phyloP scores from a whole-genome alignment of 352 stramenopile genomes.

The Phytophthora kernoviae region DNA sequence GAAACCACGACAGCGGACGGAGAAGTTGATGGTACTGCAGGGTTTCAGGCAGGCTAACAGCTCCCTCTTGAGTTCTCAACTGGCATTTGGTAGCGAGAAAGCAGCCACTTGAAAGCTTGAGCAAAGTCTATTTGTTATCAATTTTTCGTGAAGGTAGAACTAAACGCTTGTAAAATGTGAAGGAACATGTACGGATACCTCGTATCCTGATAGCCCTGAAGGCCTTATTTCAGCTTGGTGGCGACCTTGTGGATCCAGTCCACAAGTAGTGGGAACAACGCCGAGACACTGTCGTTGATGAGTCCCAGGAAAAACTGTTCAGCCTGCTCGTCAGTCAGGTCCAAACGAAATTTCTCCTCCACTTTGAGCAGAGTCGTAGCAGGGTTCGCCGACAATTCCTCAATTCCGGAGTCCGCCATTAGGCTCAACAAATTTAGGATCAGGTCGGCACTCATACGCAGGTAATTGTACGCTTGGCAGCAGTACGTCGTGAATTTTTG shows the following conservation, averaged over 20 bases:
- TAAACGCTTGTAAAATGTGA: constrained; percentile 15
- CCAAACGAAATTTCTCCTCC: constrained; percentile 96
- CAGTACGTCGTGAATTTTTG: constrained; percentile 93
- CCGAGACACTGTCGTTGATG: constrained; percentile 95
- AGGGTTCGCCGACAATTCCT: constrained; percentile 88
- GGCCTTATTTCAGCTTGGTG: constrained; percentile 57
- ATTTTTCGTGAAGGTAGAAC: constrained; percentile 2
- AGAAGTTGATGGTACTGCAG: constrained; percentile 45
- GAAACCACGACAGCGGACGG: constrained; percentile 9
- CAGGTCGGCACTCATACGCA: constrained; percentile 97
- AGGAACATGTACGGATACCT: no score
- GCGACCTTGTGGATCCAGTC: constrained; percentile 90
- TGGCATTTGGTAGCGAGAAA: constrained; percentile 30
- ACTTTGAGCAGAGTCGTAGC: constrained; percentile 89
- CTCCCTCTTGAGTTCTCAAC: constrained; percentile 44
- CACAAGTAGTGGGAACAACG: constrained; percentile 89
- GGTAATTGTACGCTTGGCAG: constrained; percentile 92
- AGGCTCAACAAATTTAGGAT: constrained; percentile 99
- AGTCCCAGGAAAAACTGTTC: constrained; percentile 97
- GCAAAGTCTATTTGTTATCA: constrained; percentile 24
- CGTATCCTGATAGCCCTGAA: background rate
- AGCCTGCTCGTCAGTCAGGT: constrained; percentile 97
- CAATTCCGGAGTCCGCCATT: constrained; percentile 99
- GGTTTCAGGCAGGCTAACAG: constrained; percentile 57
- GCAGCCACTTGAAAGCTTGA: constrained; percentile 8